Percentiles rank a stretch among this genome's conserved stretches.
phyloP scores from a whole-genome alignment of 306 rosid genomes.

The Ochetophila trinervis region DNA sequence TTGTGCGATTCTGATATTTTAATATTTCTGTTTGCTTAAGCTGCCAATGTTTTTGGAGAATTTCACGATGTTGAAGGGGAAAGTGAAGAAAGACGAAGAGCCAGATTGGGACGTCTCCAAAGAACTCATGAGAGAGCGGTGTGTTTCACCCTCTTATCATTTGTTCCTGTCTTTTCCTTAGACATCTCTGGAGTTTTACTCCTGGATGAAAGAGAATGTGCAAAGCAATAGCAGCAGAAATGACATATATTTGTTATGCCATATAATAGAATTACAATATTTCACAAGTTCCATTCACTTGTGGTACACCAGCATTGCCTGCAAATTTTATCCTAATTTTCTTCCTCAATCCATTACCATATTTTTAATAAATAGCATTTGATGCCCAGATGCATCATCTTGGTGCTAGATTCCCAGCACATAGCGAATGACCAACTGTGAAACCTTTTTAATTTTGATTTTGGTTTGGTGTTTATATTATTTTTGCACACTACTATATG shows the following conservation, averaged over 20 bases:
- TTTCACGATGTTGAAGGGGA: constrained; percentile 84
- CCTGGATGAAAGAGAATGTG: constrained; percentile 7
- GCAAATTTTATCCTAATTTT: constrained; percentile 1
- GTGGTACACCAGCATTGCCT: constrained; percentile 7
- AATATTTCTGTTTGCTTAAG: constrained; percentile 36
- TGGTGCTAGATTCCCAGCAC: constrained; percentile 9
- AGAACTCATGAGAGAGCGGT: constrained; percentile 72
- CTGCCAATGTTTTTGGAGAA: constrained; percentile 41
- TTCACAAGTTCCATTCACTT: too few species aligned
- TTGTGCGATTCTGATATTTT: constrained; percentile 5
- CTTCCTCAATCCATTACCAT: neutral
- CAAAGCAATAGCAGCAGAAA: too few species aligned
- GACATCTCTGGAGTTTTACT: neutral
- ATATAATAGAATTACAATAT: too few species aligned
- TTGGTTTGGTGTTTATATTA: constrained; percentile 12
- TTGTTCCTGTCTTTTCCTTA: neutral
- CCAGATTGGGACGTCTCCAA: constrained; percentile 69
- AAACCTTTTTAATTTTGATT: constrained; percentile 6
- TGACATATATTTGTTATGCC: neutral
- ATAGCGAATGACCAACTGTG: neutral
- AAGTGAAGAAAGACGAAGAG: constrained; percentile 79
- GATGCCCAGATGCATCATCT: constrained; percentile 9
- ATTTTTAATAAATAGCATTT: neutral
- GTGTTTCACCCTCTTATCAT: constrained; percentile 25
- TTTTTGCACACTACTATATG: constrained; percentile 11